Conservation (phyloP, 495 filamentous ascomycete species). For the Aspergillus diversus region DNA sequence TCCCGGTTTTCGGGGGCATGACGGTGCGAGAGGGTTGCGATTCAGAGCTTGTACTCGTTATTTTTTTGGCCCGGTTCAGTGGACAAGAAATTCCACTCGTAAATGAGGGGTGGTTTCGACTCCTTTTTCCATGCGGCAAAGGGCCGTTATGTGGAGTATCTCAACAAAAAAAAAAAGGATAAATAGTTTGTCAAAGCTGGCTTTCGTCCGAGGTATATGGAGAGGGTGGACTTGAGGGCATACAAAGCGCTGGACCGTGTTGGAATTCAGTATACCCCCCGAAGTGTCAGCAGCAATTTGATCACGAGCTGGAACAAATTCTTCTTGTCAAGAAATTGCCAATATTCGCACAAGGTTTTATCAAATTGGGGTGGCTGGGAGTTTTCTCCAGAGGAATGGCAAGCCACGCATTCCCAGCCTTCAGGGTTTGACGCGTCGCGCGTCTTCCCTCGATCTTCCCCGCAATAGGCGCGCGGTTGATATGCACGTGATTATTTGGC, state of each 20-base stretch:
- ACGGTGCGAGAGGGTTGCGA: conserved; percentile 1
- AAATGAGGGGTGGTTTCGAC: conserved; percentile 8
- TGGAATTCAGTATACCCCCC: not conserved
- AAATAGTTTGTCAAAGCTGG: not conserved
- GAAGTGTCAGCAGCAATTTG: not conserved
- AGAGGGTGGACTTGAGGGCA: not conserved
- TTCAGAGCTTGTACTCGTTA: not conserved
- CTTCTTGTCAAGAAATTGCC: not conserved
- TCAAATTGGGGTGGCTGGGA: conserved; percentile 15
- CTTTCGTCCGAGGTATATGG: conserved; percentile 1
- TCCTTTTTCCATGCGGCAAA: not conserved
- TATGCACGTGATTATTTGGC: conserved; percentile 19
- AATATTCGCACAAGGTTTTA: not conserved
- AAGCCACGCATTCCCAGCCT: conserved; percentile 15
- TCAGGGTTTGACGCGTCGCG: conserved; percentile 24
- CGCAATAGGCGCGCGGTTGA: conserved; percentile 21
- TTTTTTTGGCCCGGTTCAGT: not conserved
- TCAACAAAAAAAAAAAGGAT: not conserved
- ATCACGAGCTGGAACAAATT: not conserved
- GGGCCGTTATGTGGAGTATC: not conserved
- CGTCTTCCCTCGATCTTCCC: not conserved
- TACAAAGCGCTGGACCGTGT: not conserved
- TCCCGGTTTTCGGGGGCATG: conserved; percentile 36
- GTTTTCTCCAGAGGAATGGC: not conserved
- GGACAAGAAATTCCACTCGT: not conserved